Base-by-base conservation (phyloP, 768 basidiomycete species). In the Coprinopsis cinerea region DNA sequence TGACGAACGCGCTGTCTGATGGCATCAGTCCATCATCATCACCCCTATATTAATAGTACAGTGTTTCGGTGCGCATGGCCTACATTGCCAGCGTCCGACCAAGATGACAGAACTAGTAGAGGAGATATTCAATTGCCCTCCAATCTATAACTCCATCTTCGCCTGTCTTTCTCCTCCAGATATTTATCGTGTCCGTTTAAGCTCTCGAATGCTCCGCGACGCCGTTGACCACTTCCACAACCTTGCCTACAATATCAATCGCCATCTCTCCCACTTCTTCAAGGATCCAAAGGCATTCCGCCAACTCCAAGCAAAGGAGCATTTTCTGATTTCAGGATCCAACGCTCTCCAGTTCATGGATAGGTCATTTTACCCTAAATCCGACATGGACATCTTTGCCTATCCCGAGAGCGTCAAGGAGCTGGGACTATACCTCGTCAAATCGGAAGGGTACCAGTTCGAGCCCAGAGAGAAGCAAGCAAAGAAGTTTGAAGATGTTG, bases 211-310 rank as follows among this genome's bases (percentile, higher is more conserved):
- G 23, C 24, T 48, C 3, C 36, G 18, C 18, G 47, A 41, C 14
- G 47, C 47, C 11, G 22, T 41, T n/a, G 18, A 2, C 20, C 35
- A 48, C 25, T 48, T 48, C 22, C 47, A 48, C 23, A 20, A 26
- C 20, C 36, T 48, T 17, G 47, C 47, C 4, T 48, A 48, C 26
- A 41, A 48, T 40, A 40, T 48, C 35, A 48, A 48, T 26, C 34
- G 36, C 13, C 47, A 48, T 28, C 36, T 48, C 6, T 36, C 25
- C 2, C 25, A 15, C 7, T 48, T 48, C 26, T 27, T 48, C 34
- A 26, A n/a, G 6, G 47, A 48, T 20, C 47, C 47, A 3, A 40
- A 40, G 11, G 36, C 47, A n/a, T 18, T 48, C 14, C 47, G 47
- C 14, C 18, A 25, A 3, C 35, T 39, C 15, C 47, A 48, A 20